Base-by-base conservation (phyloP, 129 eudicot species). In the Chrysanthemum seticuspe region DNA sequence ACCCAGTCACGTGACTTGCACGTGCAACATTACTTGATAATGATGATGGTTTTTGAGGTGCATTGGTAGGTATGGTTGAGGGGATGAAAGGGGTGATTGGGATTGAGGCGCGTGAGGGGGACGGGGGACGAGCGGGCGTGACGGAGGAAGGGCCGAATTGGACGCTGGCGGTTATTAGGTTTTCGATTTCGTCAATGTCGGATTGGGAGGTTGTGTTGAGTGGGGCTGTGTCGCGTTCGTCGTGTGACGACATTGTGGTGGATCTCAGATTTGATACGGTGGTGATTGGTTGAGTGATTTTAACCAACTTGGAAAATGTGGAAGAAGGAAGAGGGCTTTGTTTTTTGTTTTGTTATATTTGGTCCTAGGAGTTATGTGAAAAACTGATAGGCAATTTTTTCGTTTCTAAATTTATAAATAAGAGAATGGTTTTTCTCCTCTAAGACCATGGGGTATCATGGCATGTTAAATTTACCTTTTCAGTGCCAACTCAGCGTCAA, bases 121-220 rank as follows among this genome's bases (percentile, higher is more conserved):
- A 77, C 0, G 92, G 93, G 9, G 97, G 83, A 10, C 87, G 87
- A 9, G 93, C 96, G 2, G 97, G 88, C 15, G 73, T 87, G 81
- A 86, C 90, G 71, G 92, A 21, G 62, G 87, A 62, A 25, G 94
- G 84, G 13, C 69, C 74, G 47, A 67, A 31, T 65, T 62, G 79
- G 87, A 74, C 78, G 64, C 82, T 71, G 75, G 89, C 78, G 78
- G 87, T 63, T 72, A 92, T 89, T 4, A 92, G 82, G 70, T 83
- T 85, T 67, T 92, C 91, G 78, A 89, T 89, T 86, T 89, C 98
- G 81, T 92, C 96, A 58, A 92, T 92, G 95, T 92, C 98, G 61
- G 98, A 89, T 76, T 89, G 98, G 58, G 98, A 85, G 31, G 89
- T 67, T 10, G 79, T 58, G 80, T 85, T 85, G 25, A 87, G 84